Percentiles rank a stretch among this genome's conserved stretches.
Evolutionary conservation across 306 rosid species (phyloP).

Genomic region (Ochetophila trinervis): DNA sequence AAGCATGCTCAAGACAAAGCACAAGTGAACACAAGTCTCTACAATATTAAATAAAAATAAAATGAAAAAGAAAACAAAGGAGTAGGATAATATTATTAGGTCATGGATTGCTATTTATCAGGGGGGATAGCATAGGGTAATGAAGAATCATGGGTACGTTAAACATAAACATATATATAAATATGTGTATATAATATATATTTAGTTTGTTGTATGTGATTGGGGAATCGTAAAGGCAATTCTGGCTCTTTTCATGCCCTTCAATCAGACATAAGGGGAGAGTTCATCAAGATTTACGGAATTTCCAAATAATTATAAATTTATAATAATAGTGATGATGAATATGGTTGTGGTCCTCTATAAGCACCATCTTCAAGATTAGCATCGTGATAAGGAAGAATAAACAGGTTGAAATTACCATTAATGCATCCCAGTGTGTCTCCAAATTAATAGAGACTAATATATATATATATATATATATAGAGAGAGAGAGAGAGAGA

Average conservation of each 20-base stretch:
- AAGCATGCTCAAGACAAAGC: conserved; percentile 47
- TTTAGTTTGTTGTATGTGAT: conserved; percentile 46
- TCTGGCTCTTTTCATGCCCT: conserved; percentile 25
- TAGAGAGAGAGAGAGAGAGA: too few species aligned
- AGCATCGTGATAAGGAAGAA: conserved; percentile 34
- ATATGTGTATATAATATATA: conserved; percentile 11
- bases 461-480: too few species aligned
- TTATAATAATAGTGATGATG: conserved; percentile 8
- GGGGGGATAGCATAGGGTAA: not conserved
- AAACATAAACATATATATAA: conserved; percentile 8
- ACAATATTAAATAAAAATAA: not conserved
- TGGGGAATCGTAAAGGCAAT: conserved; percentile 48
- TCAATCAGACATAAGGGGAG: conserved; percentile 21
- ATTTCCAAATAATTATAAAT: not conserved
- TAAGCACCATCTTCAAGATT: conserved; percentile 28
- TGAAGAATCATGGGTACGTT: conserved; percentile 28
- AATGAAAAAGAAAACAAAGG: not conserved
- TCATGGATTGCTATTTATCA: conserved; percentile 35
- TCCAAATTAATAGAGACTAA: conserved; percentile 15
- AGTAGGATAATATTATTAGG: conserved; percentile 17
- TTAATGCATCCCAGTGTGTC: conserved; percentile 28
- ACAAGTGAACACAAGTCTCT: conserved; percentile 28
- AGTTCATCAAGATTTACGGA: conserved; percentile 19
- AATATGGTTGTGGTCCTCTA: conserved; percentile 25
- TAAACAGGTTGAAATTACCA: conserved; percentile 27